Evolutionary conservation across 2,329 filamentous ascomycete species (phyloP).

Genomic region (Eutypa lata): DNA sequence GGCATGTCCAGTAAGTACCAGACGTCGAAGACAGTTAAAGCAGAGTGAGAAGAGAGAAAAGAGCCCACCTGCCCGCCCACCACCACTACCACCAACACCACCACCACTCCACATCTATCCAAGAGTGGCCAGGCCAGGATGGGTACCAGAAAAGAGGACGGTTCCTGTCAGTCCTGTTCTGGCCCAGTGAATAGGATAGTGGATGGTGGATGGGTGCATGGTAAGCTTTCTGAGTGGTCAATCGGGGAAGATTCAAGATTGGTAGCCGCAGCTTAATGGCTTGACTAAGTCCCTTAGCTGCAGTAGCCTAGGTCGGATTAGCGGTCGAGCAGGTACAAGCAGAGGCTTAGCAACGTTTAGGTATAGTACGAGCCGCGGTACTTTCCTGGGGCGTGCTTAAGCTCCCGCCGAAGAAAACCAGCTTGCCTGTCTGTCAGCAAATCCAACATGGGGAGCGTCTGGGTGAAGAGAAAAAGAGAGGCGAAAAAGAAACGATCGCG

Average conservation of each 20-base stretch:
- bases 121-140: not conserved
- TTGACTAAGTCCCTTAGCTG: not conserved
- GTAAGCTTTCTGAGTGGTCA: not conserved
- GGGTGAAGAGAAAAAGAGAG: not conserved
- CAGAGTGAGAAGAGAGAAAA: no score
- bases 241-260: conserved; percentile 1
- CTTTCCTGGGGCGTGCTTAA: not conserved
- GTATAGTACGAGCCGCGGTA: not conserved
- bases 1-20: no score
- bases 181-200: conserved; percentile 1
- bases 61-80: no score
- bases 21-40: no score
- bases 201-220: not conserved
- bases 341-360: not conserved
- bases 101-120: not conserved
- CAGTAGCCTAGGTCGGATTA: not conserved
- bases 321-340: not conserved
- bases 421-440: not conserved
- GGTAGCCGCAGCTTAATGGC: not conserved
- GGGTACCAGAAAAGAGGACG: not conserved
- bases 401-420: not conserved
- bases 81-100: not conserved
- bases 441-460: not conserved
- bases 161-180: conserved; percentile 1
- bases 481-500: not conserved